phyloP scores from a whole-genome alignment of 2,329 filamentous ascomycete genomes.

The Alternaria postmessia region DNA sequence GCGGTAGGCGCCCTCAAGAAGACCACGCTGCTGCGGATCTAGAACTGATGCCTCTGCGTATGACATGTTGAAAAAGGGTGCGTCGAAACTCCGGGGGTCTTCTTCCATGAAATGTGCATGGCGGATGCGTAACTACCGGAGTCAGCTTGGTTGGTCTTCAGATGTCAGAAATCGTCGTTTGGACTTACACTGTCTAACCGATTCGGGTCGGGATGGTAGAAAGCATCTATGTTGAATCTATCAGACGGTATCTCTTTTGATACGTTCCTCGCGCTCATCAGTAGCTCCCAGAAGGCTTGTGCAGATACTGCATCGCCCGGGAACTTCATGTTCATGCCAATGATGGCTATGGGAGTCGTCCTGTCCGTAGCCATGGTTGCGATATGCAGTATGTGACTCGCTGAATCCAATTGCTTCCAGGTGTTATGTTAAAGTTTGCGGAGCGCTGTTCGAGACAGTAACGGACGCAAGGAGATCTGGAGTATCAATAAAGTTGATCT shows the following conservation, averaged over 20 bases:
- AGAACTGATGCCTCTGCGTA: conserved; percentile 9
- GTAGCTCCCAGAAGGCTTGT: conserved; percentile 26
- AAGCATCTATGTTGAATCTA: conserved; percentile 22
- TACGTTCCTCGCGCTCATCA: conserved; percentile 11
- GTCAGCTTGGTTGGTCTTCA: not conserved
- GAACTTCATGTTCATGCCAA: conserved; percentile 19
- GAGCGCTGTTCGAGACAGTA: not conserved
- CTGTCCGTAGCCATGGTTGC: conserved; percentile 5
- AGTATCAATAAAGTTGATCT: not conserved
- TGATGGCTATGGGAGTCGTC: conserved; percentile 15
- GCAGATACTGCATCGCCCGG: conserved; percentile 19
- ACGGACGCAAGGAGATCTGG: not conserved
- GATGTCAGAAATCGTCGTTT: not conserved
- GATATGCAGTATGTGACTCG: not conserved
- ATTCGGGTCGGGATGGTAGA: conserved; percentile 14
- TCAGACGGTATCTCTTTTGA: conserved; percentile 20
- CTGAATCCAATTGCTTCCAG: not conserved
- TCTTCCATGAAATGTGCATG: conserved; percentile 23
- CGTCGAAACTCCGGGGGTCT: conserved; percentile 28
- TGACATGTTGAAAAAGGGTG: conserved; percentile 26
- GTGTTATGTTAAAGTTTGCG: not conserved
- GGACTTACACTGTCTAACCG: conserved; percentile 11
- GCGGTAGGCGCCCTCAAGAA: conserved; percentile 33
- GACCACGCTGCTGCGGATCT: conserved; percentile 32
- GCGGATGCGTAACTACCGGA: not conserved